Evolutionary conservation across 2,329 filamentous ascomycete genomes (phyloP), one percentile per base, ranked within the genome.

Genomic region (Alternaria angustiovoidea): DNA sequence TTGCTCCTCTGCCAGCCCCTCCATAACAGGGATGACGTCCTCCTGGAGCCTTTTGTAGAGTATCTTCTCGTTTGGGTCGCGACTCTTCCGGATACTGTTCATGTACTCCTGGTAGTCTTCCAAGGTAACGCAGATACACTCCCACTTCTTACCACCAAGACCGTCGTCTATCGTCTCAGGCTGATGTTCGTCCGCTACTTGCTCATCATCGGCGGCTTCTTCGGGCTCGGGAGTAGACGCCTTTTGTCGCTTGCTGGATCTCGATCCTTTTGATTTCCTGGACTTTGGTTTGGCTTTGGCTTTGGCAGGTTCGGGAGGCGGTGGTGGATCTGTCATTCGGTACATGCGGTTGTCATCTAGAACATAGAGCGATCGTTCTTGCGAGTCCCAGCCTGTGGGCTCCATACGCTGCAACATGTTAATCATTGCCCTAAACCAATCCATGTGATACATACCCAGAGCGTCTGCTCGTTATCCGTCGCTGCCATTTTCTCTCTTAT

Each of bases 321-420:
- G 83, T 1, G 88, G 87, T 26, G 90, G 86, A 61, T 96, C 92
- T n/a, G 91, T 93, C 62, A 91, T 85, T 57, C 94, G 91, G 77
- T 99, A 99, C 42, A 99, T 83, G 63, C 95, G 88, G 71, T 97
- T 96, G 76, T 99, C 95, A 70, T 98, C 94, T 4, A 99, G 86
- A 3, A 98, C 89, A 73, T 91, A 96, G 75, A 98, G 96, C 36
- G 89, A 89, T 38, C 93, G 89, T 65, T 96, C 94, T 47, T 97
- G 85, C 22, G 88, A 85, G 77, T 99, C 95, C 88, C 93, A 98
- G 9, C 95, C 95, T 63, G 91, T 89, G 0, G 91, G 90, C 72
- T 94, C 91, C 67, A 95, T 93, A 65, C 83, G 83, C 84, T 84
- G 54, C 22, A 42, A 62, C 54, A 60, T 55, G 57, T 75, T 51